phyloP scores from a whole-genome alignment of 2,329 filamentous ascomycete species.

The Alternaria sp. region DNA sequence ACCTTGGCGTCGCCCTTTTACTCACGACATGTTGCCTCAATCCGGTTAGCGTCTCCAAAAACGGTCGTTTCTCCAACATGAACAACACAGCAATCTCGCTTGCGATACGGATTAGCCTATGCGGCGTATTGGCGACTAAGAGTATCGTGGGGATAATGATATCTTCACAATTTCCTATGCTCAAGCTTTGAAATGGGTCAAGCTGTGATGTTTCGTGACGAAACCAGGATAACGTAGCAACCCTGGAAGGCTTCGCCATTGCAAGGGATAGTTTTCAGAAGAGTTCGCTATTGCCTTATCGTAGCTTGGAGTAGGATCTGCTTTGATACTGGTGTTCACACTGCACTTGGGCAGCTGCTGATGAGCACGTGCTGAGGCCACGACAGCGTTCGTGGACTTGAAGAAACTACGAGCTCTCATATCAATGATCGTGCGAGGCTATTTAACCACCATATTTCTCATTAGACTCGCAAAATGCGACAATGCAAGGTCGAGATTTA shows the following conservation, averaged over 20 bases:
- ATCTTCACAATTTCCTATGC: neutral
- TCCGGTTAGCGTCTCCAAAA: slow-evolving; percentile 4
- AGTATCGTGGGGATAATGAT: too few relatives aligned
- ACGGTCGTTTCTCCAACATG: neutral
- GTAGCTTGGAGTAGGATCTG: too few relatives aligned
- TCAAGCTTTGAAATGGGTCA: neutral
- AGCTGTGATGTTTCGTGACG: too few relatives aligned
- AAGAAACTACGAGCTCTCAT: too few relatives aligned
- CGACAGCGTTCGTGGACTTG: too few relatives aligned
- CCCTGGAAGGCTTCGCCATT: too few relatives aligned
- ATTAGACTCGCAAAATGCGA: neutral
- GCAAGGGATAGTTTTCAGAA: too few relatives aligned
- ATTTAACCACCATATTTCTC: neutral
- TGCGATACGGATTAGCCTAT: neutral
- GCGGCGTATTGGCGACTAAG: neutral
- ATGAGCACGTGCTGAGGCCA: too few relatives aligned
- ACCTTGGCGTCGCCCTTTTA: slow-evolving; percentile 15
- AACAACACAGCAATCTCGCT: neutral
- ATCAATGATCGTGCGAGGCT: neutral
- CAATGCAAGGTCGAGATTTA: neutral
- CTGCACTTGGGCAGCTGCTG: too few relatives aligned
- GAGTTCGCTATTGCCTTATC: too few relatives aligned
- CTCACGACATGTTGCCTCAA: slow-evolving; percentile 11
- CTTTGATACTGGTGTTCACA: too few relatives aligned
- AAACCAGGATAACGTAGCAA: too few relatives aligned